A percentile compares a stretch with the other conserved stretches of the same genome.
Conservation (phyloP, 352 stramenopile species). For the Globisporangium barbulae region DNA sequence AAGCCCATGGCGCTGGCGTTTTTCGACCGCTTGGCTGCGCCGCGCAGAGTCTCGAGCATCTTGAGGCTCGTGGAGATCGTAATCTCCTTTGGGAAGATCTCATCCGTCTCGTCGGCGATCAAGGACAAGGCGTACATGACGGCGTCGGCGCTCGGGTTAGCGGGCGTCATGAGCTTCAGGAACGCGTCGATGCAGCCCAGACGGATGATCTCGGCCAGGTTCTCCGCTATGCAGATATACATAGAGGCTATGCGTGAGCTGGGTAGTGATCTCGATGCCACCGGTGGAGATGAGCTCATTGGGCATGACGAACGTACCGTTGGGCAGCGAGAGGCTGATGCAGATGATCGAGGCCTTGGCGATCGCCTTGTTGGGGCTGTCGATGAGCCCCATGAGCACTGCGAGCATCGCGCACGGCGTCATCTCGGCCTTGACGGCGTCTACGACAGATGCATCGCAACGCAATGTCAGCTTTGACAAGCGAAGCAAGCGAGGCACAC, state of each 20-base stretch:
- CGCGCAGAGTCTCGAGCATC: slow-evolving; percentile 64
- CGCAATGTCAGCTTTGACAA: too few relatives aligned
- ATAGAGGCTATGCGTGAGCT: not conserved
- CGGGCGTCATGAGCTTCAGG: slow-evolving; percentile 40
- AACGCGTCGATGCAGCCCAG: slow-evolving; percentile 57
- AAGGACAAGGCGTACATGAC: slow-evolving; percentile 51
- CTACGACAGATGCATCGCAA: slow-evolving; percentile 10
- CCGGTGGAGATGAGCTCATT: not conserved
- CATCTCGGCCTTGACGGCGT: slow-evolving; percentile 34
- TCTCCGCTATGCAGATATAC: slow-evolving; percentile 30
- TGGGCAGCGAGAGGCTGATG: slow-evolving; percentile 52
- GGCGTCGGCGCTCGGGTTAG: slow-evolving; percentile 42
- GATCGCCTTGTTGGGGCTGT: slow-evolving; percentile 33
- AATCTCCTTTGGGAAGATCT: slow-evolving; percentile 49
- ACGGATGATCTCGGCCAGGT: slow-evolving; percentile 45
- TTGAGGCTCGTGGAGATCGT: slow-evolving; percentile 27
- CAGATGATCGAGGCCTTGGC: slow-evolving; percentile 49
- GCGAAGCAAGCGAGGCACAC: too few relatives aligned
- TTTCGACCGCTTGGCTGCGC: slow-evolving; percentile 56
- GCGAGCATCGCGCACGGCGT: slow-evolving; percentile 30
- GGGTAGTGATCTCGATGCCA: not conserved
- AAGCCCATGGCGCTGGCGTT: slow-evolving; percentile 51
- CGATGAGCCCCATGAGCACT: slow-evolving; percentile 39
- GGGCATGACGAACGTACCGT: slow-evolving; percentile 25
- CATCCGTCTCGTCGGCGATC: slow-evolving; percentile 52